These are phyloP conservation scores for Cyclostephanos tholiformis DNA, from an alignment of 108 stramenopile species.

Conservation along the genomic window DNA sequence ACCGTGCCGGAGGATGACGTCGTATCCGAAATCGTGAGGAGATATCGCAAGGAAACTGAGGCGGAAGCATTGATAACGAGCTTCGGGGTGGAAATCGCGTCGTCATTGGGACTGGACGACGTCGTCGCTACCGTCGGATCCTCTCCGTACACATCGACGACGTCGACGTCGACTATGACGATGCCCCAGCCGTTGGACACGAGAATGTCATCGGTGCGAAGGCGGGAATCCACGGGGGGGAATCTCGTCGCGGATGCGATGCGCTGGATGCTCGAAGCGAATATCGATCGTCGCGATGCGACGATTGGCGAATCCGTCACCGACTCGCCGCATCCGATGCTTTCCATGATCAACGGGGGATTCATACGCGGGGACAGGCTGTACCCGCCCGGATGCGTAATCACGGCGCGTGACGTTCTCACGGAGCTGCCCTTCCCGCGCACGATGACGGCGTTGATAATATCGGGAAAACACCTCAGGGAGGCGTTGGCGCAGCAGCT, in stretches of 20 bases:
- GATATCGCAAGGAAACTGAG: constrained; percentile 32
- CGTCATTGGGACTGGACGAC: constrained; percentile 31
- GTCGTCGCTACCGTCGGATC: constrained; percentile 19
- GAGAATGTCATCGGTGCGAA: constrained; percentile 46
- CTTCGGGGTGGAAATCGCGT: constrained; percentile 38
- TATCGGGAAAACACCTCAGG: constrained; percentile 27
- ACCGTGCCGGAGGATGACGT: constrained; percentile 11
- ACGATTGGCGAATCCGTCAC: no score
- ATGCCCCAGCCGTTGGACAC: constrained; percentile 36
- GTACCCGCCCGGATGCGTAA: constrained; percentile 37
- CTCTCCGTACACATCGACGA: constrained; percentile 1
- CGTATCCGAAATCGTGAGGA: constrained; percentile 30
- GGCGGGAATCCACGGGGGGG: constrained; percentile 41
- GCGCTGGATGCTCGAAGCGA: constrained; percentile 35
- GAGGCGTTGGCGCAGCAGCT: constrained; percentile 42
- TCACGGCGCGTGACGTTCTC: constrained; percentile 38
- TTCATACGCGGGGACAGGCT: constrained; percentile 50
- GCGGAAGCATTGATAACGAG: constrained; percentile 13
- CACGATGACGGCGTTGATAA: constrained; percentile 32
- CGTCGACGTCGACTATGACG: neutral
- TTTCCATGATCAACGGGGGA: constrained; percentile 55
- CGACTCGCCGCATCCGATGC: constrained; percentile 11
- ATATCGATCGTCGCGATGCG: neutral
- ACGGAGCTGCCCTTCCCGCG: constrained; percentile 47
- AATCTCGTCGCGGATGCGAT: constrained; percentile 50